Evolutionary conservation across 164 flowering plant genomes (phyloP).

Genomic region (Akebia trifoliata): DNA sequence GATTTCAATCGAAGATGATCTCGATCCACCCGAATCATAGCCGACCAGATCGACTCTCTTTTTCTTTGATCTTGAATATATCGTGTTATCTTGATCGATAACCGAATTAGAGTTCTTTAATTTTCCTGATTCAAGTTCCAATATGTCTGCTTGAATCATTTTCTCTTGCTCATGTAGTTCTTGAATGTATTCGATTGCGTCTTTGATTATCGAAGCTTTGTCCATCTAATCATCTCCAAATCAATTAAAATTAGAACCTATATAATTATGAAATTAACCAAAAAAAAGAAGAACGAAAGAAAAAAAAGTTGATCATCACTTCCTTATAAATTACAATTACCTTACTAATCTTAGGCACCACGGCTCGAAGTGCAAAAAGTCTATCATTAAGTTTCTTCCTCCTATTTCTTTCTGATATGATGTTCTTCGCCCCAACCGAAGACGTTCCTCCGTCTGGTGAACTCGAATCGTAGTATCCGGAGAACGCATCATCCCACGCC

Average conservation of each 20-base stretch:
- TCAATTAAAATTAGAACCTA: too few species aligned
- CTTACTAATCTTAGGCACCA: conserved; percentile 89
- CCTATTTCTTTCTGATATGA: conserved; percentile 78
- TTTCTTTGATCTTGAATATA: conserved; percentile 33
- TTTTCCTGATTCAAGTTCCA: conserved; percentile 45
- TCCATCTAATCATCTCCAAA: too few species aligned
- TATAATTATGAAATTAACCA: too few species aligned
- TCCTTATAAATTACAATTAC: too few species aligned
- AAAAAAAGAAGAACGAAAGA: too few species aligned
- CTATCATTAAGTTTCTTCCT: conserved; percentile 80
- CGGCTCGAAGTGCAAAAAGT: conserved; percentile 74
- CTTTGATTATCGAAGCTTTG: conserved; percentile 79
- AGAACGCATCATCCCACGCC: conserved; percentile 54
- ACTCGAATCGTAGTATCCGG: conserved; percentile 70
- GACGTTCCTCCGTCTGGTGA: conserved; percentile 75
- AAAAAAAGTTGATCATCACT: too few species aligned
- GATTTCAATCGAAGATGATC: conserved; percentile 41
- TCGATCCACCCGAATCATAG: conserved; percentile 21
- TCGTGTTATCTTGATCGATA: neutral
- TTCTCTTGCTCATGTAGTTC: conserved; percentile 64
- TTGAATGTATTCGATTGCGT: conserved; percentile 69
- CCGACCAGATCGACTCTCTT: conserved; percentile 28
- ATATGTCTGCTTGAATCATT: conserved; percentile 45
- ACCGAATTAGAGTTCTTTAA: conserved; percentile 20
- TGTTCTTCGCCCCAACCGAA: conserved; percentile 52